Evolutionary conservation across 345 rosid genomes (phyloP), one percentile per base, ranked within the genome.

Genomic region (Erucastrum elatum): DNA sequence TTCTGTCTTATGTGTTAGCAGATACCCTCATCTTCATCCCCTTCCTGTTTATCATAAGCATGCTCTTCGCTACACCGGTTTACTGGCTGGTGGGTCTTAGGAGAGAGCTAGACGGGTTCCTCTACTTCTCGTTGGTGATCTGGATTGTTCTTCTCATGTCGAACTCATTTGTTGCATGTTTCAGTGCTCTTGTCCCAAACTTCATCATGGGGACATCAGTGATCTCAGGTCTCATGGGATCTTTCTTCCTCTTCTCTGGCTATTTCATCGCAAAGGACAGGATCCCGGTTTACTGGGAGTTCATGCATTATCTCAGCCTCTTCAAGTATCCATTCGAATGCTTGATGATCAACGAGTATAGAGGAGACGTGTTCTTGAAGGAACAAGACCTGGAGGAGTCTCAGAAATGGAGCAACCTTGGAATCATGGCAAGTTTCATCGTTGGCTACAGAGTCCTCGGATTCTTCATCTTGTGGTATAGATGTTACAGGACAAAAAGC

Each of bases 201-300:
- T 94, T 94, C 84, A 92, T 94, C 70, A 90, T 89, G 97, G 98
- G 97, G 49, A 91, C 89, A 66, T 94, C 98, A 35, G 87, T 92
- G 15, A 94, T 94, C 75, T 76, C 96, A 31, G 96, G 98, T 26
- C 83, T 94, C 11, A 88, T 94, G 89, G 97, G 96, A 60, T 94
- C 98, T 27, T 94, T 94, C 87, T 94, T 94, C 77, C 90, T 94
- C 5, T 94, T 94, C 37, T 94, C 97, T 0, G 96, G 98, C 1
- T 94, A 91, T 61, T 94, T 94, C 75, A 94, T 90, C 27, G 64
- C 93, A 0, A 81, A 91, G 73, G 87, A 88, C 0, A 87, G 85
- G 37, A 90, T 90, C 53, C 94, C 97, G 3, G 83, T 62, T 16
- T 91, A 91, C 86, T 91, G 97, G 98, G 84, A 80, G 75, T 94